Percentiles rank a stretch among this genome's conserved stretches.
Evolutionary conservation across 192 early-diverging fungal species (phyloP).

Genomic region (Chytriomyces hyalinus): DNA sequence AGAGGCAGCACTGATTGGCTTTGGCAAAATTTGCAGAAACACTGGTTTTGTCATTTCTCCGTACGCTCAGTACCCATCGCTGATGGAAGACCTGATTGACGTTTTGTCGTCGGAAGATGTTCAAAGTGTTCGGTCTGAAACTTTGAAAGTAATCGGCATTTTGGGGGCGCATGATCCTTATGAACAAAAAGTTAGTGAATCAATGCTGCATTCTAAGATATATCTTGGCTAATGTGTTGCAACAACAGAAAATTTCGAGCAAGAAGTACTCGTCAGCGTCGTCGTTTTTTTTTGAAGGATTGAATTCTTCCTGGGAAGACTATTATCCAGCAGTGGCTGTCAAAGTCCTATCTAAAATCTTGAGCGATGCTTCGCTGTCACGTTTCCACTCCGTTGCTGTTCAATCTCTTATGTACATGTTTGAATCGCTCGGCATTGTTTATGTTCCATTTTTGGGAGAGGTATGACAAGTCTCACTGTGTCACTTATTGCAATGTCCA

Average conservation of each 20-base stretch:
- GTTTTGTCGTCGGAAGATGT: conserved; percentile 76
- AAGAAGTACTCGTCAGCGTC: not conserved
- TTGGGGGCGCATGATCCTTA: conserved; percentile 88
- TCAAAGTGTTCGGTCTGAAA: conserved; percentile 69
- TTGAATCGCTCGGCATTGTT: conserved; percentile 74
- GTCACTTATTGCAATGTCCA: conserved; percentile 1
- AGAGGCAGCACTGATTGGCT: conserved; percentile 74
- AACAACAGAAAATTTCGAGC: not conserved
- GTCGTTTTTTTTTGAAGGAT: not conserved
- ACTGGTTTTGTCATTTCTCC: conserved; percentile 84
- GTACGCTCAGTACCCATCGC: conserved; percentile 73
- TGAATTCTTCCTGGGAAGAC: conserved; percentile 53
- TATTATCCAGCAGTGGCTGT: conserved; percentile 81
- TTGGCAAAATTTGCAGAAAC: conserved; percentile 76
- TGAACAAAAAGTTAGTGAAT: conserved; percentile 30
- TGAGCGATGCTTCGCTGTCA: conserved; percentile 70
- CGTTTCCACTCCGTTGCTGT: conserved; percentile 73
- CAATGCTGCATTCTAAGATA: not conserved
- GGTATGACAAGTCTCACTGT: conserved; percentile 40
- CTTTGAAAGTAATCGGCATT: conserved; percentile 79
- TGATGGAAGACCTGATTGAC: conserved; percentile 70
- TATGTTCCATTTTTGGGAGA: conserved; percentile 75
- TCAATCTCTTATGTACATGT: conserved; percentile 81
- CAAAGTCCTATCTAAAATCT: conserved; percentile 73
- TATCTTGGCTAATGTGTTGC: not conserved